A percentile compares a stretch with the other conserved stretches of the same genome.
phyloP scores from a whole-genome alignment of 129 eudicot genomes.

The Smallanthus sonchifolius region DNA sequence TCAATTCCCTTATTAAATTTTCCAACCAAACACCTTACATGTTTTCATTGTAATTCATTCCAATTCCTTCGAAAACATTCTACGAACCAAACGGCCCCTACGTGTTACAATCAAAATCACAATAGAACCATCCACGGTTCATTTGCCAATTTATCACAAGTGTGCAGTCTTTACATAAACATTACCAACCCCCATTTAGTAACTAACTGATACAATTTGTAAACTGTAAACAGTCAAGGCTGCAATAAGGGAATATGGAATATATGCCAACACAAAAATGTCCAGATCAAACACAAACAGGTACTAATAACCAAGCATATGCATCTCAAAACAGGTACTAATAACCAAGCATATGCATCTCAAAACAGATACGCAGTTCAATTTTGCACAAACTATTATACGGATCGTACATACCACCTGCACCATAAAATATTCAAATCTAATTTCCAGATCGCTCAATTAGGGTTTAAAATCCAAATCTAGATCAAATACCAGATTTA shows the following conservation, averaged over 20 bases:
- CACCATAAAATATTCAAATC: neutral
- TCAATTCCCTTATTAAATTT: too few species aligned
- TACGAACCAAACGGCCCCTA: too few species aligned
- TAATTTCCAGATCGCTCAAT: neutral
- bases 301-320: neutral
- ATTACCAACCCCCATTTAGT: neutral
- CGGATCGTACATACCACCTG: too few species aligned
- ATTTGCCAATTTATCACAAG: neutral
- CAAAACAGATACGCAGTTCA: neutral
- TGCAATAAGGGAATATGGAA: neutral
- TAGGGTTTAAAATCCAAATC: constrained; percentile 9
- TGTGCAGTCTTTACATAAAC: neutral
- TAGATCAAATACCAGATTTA: neutral
- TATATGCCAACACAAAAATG: neutral
- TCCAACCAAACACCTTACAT: too few species aligned
- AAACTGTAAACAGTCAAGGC: neutral
- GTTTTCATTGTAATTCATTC: too few species aligned
- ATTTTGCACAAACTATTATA: neutral
- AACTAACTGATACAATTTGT: neutral
- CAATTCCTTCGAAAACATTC: too few species aligned
- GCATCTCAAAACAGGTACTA: neutral
- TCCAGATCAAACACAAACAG: neutral
- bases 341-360: neutral
- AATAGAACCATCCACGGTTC: neutral
- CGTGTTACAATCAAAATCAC: neutral